Evolutionary conservation across 1,139 yeast species (phyloP).

Genomic region (Blastobotrys ciferrii): DNA sequence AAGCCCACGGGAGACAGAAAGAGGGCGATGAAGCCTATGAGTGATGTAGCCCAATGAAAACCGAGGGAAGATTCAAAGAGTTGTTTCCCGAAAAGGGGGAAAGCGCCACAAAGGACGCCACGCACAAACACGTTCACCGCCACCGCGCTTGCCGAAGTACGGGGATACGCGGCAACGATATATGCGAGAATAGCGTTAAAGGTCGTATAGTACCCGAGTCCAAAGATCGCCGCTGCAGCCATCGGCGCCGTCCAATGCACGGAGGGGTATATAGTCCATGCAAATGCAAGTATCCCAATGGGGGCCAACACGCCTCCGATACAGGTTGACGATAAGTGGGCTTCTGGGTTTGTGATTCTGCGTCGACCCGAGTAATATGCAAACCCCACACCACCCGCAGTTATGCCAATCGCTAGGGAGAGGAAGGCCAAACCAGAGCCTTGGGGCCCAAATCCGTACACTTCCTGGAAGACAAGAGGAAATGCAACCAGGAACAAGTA

Average conservation of each 20-base stretch:
- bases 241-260: constrained; percentile 84
- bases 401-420: constrained; percentile 49
- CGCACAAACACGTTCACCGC: constrained; percentile 69
- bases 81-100: constrained; percentile 65
- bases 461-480: constrained; percentile 52
- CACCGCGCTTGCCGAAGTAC: constrained; percentile 64
- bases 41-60: constrained; percentile 56
- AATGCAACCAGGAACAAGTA: constrained; percentile 63
- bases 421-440: constrained; percentile 51
- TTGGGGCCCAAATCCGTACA: constrained; percentile 44
- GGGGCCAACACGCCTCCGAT: constrained; percentile 50
- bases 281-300: constrained; percentile 62
- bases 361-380: constrained; percentile 27
- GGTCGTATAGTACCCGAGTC: constrained; percentile 54
- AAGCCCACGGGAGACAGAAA: constrained; percentile 26
- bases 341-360: constrained; percentile 47
- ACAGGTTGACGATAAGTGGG: constrained; percentile 49
- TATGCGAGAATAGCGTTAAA: constrained; percentile 51
- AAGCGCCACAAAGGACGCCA: constrained; percentile 59
- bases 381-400: constrained; percentile 11
- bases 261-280: constrained; percentile 63
- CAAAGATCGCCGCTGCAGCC: constrained; percentile 59
- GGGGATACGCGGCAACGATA: constrained; percentile 53
- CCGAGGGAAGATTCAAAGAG: constrained; percentile 50
- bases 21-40: constrained; percentile 41